Conservation (phyloP, 768 basidiomycete genomes). For the Boletus subparvulus region DNA sequence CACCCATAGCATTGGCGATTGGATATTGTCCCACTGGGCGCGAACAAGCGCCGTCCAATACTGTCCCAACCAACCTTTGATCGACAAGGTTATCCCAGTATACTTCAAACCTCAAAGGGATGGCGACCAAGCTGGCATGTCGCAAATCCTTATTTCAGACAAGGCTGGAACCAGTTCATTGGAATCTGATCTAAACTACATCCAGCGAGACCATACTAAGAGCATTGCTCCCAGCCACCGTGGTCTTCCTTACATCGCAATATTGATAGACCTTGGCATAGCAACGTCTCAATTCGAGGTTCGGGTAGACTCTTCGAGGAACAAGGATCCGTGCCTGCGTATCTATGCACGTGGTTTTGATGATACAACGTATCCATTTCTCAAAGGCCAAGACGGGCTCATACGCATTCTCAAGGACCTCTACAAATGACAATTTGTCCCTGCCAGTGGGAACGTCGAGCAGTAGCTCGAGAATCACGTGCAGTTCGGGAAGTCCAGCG, state of each 20-base stretch:
- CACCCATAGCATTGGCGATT: neutral
- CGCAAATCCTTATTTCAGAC: neutral
- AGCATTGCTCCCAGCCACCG: neutral
- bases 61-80: neutral
- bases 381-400: neutral
- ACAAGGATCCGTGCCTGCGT: neutral
- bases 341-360: neutral
- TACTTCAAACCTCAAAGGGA: neutral
- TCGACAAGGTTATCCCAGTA: neutral
- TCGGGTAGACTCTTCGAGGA: neutral
- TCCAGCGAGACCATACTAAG: neutral
- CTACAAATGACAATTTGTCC: neutral
- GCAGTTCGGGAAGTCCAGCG: neutral
- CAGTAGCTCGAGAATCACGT: neutral
- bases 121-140: neutral
- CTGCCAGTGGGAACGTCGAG: neutral
- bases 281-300: neutral
- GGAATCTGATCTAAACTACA: neutral
- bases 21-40: neutral
- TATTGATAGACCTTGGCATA: neutral
- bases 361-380: neutral
- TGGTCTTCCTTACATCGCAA: neutral
- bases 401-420: neutral
- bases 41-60: neutral
- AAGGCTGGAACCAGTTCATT: neutral